Percentiles rank a stretch among this genome's conserved stretches.
phyloP scores from a whole-genome alignment of 495 filamentous ascomycete genomes.

The Aspergillus campestris region DNA sequence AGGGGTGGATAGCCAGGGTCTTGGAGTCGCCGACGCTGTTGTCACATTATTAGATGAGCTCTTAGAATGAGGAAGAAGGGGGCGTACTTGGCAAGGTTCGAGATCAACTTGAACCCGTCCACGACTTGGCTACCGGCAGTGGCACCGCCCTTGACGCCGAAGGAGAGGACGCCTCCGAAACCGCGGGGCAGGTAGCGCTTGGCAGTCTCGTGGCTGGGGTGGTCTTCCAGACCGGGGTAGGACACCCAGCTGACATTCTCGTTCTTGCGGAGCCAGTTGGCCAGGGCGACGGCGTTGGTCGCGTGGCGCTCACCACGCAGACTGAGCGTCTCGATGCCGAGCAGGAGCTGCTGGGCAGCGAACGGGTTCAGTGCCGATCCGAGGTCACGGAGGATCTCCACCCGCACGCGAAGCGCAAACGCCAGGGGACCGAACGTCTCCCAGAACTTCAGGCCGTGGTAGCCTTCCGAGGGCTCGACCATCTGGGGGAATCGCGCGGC shows the following conservation, averaged over 20 bases:
- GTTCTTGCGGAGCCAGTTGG: conserved; percentile 76
- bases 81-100: conserved; percentile 74
- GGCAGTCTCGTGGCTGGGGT: conserved; percentile 68
- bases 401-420: conserved; percentile 73
- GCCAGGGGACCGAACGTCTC: conserved; percentile 85
- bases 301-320: conserved; percentile 84
- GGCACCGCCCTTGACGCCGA: conserved; percentile 86
- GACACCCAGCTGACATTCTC: conserved; percentile 87
- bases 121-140: conserved; percentile 77
- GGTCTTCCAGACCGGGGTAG: conserved; percentile 81
- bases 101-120: conserved; percentile 90
- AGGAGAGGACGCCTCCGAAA: conserved; percentile 85
- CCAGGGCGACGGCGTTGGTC: conserved; percentile 72
- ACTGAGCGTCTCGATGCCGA: conserved; percentile 86
- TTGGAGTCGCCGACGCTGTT: conserved; percentile 59
- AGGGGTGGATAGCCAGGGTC: conserved; percentile 94
- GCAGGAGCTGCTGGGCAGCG: conserved; percentile 85
- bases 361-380: conserved; percentile 85
- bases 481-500: conserved; percentile 88
- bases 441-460: conserved; percentile 96
- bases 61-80: not conserved
- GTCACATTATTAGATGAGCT: conserved; percentile 5
- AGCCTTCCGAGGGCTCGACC: conserved; percentile 83
- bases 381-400: conserved; percentile 84
- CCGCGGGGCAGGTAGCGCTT: conserved; percentile 87